Conservation (phyloP, 257 asterid species). For the Knoxia roxburghii region DNA sequence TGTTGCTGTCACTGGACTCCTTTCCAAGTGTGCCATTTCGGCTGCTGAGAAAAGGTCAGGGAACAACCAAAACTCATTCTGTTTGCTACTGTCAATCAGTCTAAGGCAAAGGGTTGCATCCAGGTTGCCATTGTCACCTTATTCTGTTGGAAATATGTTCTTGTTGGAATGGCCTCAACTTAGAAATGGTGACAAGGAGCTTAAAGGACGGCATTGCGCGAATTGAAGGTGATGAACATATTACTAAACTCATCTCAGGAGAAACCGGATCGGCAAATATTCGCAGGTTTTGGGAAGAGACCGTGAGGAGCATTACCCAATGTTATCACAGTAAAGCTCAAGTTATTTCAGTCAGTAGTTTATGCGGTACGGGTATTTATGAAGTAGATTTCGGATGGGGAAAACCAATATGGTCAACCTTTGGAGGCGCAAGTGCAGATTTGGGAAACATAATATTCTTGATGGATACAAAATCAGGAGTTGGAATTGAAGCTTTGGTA, state of each 20-base stretch:
- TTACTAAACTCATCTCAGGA: neutral
- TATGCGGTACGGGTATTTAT: neutral
- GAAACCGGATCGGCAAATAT: neutral
- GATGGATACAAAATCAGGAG: neutral
- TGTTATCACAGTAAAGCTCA: neutral
- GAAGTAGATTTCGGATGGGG: too few relatives aligned
- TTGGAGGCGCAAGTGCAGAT: too few relatives aligned
- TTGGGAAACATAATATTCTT: neutral
- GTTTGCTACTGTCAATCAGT: neutral
- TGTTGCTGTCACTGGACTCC: neutral
- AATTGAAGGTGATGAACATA: neutral
- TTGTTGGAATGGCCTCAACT: neutral
- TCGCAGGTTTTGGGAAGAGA: neutral
- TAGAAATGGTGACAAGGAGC: neutral
- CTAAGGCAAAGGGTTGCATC: neutral
- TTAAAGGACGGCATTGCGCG: neutral
- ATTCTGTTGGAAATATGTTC: conserved; percentile 8
- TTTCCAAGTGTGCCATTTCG: conserved; percentile 5
- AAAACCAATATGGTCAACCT: too few relatives aligned
- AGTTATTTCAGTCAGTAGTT: neutral
- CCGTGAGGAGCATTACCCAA: too few relatives aligned
- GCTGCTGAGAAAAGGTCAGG: neutral
- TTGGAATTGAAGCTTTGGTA: too few relatives aligned
- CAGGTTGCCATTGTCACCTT: neutral
- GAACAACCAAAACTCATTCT: neutral